Conservation (phyloP, 2,329 filamentous ascomycete species). For the Fusarium pseudoanthophilum region DNA sequence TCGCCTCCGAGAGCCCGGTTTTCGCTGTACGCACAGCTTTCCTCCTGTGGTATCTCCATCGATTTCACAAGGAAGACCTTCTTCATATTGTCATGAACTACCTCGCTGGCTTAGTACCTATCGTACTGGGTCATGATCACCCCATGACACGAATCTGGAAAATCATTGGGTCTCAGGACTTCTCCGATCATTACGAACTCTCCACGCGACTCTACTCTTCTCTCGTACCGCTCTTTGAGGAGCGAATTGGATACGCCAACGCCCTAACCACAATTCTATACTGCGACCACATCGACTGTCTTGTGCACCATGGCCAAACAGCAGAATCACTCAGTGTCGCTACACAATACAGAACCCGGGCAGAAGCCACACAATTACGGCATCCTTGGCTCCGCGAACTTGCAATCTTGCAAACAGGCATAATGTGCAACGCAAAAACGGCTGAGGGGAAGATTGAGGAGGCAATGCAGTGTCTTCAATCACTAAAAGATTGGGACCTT, state of each 20-base stretch:
- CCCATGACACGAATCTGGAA: slow-evolving; percentile 48
- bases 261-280: slow-evolving; percentile 49
- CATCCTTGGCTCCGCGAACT: slow-evolving; percentile 49
- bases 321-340: slow-evolving; percentile 46
- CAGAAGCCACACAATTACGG: slow-evolving; percentile 45
- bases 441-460: slow-evolving; percentile 46
- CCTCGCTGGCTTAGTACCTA: slow-evolving; percentile 45
- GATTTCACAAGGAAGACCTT: slow-evolving; percentile 49
- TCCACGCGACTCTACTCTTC: slow-evolving; percentile 47
- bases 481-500: slow-evolving; percentile 46
- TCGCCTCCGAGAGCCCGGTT: slow-evolving; percentile 48
- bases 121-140: slow-evolving; percentile 46
- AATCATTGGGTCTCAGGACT: slow-evolving; percentile 45
- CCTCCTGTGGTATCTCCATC: slow-evolving; percentile 51
- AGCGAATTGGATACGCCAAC: slow-evolving; percentile 48
- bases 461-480: slow-evolving; percentile 45
- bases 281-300: slow-evolving; percentile 50
- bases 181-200: slow-evolving; percentile 49
- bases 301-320: slow-evolving; percentile 43
- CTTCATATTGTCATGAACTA: slow-evolving; percentile 48
- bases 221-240: slow-evolving; percentile 47
- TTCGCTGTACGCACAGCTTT: slow-evolving; percentile 49
- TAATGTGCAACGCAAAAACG: slow-evolving; percentile 46
- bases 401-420: slow-evolving; percentile 46
- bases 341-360: slow-evolving; percentile 43